Evolutionary conservation across 192 early-diverging fungal genomes (phyloP).

Genomic region (Glomus cerebriforme): DNA sequence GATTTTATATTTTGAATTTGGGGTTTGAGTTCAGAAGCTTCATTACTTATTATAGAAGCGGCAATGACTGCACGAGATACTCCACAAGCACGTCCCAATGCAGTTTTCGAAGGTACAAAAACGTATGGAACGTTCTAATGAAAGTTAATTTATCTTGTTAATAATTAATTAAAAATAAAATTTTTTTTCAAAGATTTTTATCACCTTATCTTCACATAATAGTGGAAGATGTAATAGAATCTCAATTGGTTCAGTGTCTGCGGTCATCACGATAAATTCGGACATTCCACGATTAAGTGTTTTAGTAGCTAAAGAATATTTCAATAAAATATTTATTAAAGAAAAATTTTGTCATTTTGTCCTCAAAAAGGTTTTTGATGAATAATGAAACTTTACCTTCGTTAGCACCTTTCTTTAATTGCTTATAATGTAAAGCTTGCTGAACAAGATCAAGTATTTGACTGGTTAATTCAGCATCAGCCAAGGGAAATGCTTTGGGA

Average conservation of each 20-base stretch:
- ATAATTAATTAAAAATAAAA: slow-evolving; percentile 7
- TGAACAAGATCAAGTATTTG: slow-evolving; percentile 96
- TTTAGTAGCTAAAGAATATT: slow-evolving; percentile 75
- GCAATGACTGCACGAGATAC: slow-evolving; percentile 94
- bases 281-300: slow-evolving; percentile 98
- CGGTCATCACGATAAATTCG: slow-evolving; percentile 99
- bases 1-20: slow-evolving; percentile 90
- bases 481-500: slow-evolving; percentile 86
- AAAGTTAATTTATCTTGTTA: not conserved
- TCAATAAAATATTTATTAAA: not conserved
- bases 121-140: slow-evolving; percentile 96
- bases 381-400: slow-evolving; percentile 54
- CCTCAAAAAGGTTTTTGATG: not conserved
- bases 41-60: slow-evolving; percentile 94
- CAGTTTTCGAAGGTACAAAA: slow-evolving; percentile 95
- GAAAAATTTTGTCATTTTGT: not conserved
- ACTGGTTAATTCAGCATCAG: slow-evolving; percentile 86
- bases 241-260: slow-evolving; percentile 97
- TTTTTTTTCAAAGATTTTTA: not conserved
- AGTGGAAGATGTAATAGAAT: slow-evolving; percentile 97
- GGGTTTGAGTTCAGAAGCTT: slow-evolving; percentile 90
- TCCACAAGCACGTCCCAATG: slow-evolving; percentile 96
- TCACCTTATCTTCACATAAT: slow-evolving; percentile 95
- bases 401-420: slow-evolving; percentile 99
- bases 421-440: slow-evolving; percentile 99